Percentiles rank a stretch among this genome's conserved stretches.
phyloP scores from a whole-genome alignment of 495 filamentous ascomycete species.

The Penicillium salamii region DNA sequence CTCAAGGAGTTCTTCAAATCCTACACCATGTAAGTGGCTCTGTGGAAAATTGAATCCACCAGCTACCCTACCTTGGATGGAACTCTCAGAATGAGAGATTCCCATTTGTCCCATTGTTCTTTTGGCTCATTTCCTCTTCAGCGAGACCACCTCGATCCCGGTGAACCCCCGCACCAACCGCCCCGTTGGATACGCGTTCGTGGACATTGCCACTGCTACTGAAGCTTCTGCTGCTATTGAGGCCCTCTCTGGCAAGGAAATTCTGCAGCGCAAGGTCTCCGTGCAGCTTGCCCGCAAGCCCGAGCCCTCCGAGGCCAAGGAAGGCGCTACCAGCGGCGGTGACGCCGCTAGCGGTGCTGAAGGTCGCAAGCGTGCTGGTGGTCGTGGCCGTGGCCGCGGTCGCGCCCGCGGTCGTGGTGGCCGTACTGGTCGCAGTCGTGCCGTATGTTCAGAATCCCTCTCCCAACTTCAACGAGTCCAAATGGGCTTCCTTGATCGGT shows the following conservation, averaged over 20 bases:
- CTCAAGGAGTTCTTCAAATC: slow-evolving; percentile 98
- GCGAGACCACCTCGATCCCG: slow-evolving; percentile 96
- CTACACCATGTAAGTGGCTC: slow-evolving; percentile 87
- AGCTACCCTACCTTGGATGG: too few species aligned
- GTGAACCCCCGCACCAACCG: slow-evolving; percentile 98
- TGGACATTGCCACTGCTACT: slow-evolving; percentile 88
- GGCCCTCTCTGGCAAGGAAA: slow-evolving; percentile 93
- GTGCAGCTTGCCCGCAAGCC: slow-evolving; percentile 98
- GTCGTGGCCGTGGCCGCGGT: slow-evolving; percentile 72
- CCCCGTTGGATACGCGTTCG: slow-evolving; percentile 98
- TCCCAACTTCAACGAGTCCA: neutral
- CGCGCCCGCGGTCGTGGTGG: slow-evolving; percentile 71
- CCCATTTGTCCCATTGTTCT: neutral
- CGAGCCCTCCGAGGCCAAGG: slow-evolving; percentile 77
- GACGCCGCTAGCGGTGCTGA: slow-evolving; percentile 69
- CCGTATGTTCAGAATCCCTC: slow-evolving; percentile 52
- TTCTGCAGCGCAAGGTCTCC: slow-evolving; percentile 96
- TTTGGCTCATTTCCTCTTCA: slow-evolving; percentile 31
- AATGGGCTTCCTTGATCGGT: neutral
- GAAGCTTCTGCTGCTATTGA: slow-evolving; percentile 93
- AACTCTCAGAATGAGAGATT: too few species aligned
- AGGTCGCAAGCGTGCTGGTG: slow-evolving; percentile 74
- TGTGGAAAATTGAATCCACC: too few species aligned
- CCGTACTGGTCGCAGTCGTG: slow-evolving; percentile 60
- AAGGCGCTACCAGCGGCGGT: slow-evolving; percentile 62